These are phyloP conservation scores for Carallia brachiata DNA, from an alignment of 345 rosid genomes.

Conservation along the genomic window DNA sequence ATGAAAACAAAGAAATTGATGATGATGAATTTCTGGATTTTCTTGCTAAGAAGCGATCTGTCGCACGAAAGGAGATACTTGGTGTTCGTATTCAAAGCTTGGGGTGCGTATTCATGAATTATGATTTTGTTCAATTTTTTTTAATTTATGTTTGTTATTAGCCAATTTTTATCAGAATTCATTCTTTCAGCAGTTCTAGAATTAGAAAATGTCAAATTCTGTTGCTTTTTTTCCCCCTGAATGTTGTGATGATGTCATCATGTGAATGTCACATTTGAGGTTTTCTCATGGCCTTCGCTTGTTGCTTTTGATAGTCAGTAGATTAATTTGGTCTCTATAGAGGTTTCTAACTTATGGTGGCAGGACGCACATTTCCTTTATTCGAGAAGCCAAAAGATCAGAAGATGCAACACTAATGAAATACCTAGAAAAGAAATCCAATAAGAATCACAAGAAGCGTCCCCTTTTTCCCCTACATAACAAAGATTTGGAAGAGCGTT, in stretches of 20 bases:
- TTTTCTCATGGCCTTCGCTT: neutral
- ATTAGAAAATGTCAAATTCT: neutral
- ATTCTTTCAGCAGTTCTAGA: neutral
- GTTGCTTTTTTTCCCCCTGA: neutral
- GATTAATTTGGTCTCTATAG: neutral
- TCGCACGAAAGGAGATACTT: slow-evolving; percentile 56
- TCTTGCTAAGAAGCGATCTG: slow-evolving; percentile 54
- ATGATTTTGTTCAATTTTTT: neutral
- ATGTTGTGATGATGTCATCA: too few species aligned
- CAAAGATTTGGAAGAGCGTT: slow-evolving; percentile 44
- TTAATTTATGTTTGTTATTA: neutral
- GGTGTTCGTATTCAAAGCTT: slow-evolving; percentile 74
- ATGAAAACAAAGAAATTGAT: slow-evolving; percentile 34
- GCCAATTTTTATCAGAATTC: neutral
- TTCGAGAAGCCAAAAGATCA: slow-evolving; percentile 57
- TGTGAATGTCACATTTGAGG: too few species aligned
- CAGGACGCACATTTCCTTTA: slow-evolving; percentile 69
- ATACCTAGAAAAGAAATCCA: slow-evolving; percentile 33
- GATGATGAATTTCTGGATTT: slow-evolving; percentile 65
- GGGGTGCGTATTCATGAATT: slow-evolving; percentile 47
- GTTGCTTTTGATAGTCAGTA: neutral
- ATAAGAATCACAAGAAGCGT: slow-evolving; percentile 27
- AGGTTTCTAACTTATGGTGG: slow-evolving; percentile 9
- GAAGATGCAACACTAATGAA: slow-evolving; percentile 45
- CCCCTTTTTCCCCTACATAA: slow-evolving; percentile 43